phyloP scores from a whole-genome alignment of 73 alveolate genomes.

The Breviolum minutum region DNA sequence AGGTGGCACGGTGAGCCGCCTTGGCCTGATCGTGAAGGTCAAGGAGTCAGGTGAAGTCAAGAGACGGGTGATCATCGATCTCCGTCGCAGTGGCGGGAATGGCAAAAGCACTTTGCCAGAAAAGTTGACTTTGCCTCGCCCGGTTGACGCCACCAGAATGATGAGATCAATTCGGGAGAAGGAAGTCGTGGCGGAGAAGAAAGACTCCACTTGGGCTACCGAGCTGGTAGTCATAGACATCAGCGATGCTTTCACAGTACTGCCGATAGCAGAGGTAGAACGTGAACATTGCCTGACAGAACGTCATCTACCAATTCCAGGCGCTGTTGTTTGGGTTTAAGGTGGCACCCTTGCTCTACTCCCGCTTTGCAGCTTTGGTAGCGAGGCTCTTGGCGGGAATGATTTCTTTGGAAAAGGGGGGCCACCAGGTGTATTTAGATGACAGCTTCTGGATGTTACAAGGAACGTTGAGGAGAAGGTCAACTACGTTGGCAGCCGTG shows the following conservation, averaged over 20 bases:
- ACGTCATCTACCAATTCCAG: neutral
- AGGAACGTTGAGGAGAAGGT: no score
- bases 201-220: neutral
- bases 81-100: neutral
- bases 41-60: neutral
- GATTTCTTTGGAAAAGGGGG: neutral
- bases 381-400: neutral
- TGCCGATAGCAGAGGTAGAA: neutral
- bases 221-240: neutral
- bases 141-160: neutral
- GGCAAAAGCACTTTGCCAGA: neutral
- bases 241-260: neutral
- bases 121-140: neutral
- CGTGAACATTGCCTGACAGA: neutral
- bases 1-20: neutral
- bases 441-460: no score
- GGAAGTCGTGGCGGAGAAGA: neutral
- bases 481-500: no score
- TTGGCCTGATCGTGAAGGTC: neutral
- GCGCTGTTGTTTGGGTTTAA: constrained; percentile 23
- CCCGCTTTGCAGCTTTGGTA: neutral
- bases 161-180: neutral
- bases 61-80: neutral
- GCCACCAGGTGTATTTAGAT: neutral
- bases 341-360: neutral